Percentiles rank a stretch among this genome's conserved stretches.
phyloP scores from a whole-genome alignment of 1,284 basidiomycete species.

The Peniophora sp. region DNA sequence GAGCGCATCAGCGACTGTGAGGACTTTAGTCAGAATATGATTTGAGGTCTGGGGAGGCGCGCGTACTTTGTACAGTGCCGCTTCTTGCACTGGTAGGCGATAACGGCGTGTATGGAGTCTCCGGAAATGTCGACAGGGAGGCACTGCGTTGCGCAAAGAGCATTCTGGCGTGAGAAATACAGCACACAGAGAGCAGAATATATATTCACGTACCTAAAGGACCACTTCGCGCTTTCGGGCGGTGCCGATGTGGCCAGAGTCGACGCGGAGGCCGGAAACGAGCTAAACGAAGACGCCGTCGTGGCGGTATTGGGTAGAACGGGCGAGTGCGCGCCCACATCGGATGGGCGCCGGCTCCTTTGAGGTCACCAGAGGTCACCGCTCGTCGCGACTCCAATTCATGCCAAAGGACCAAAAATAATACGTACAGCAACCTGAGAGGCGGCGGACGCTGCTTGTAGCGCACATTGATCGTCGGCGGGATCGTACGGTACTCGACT shows the following conservation, averaged over 20 bases:
- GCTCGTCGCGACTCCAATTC: not conserved
- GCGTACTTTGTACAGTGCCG: not conserved
- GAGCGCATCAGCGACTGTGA: no score
- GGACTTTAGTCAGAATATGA: no score
- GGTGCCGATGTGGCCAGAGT: not conserved
- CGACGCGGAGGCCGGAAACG: slow-evolving; percentile 6
- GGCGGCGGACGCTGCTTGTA: slow-evolving; percentile 14
- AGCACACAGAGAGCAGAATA: no score
- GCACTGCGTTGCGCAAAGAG: no score
- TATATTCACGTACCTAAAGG: no score
- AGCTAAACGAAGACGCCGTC: slow-evolving; percentile 10
- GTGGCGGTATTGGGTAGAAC: slow-evolving; percentile 6
- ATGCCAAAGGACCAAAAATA: not conserved
- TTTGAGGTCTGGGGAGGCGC: no score
- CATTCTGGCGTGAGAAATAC: no score
- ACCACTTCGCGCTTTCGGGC: no score
- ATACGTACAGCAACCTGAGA: slow-evolving; percentile 10
- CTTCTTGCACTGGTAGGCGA: slow-evolving; percentile 5
- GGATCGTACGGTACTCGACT: slow-evolving; percentile 13
- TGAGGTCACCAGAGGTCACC: not conserved
- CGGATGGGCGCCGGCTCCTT: slow-evolving; percentile 9
- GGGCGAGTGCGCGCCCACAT: slow-evolving; percentile 9
- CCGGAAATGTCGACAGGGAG: no score
- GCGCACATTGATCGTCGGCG: slow-evolving; percentile 12
- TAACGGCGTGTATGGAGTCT: no score